Evolutionary conservation across 1,139 yeast species (phyloP), one percentile per base, ranked within the genome.

Genomic region (Geotrichum histeridarum): DNA sequence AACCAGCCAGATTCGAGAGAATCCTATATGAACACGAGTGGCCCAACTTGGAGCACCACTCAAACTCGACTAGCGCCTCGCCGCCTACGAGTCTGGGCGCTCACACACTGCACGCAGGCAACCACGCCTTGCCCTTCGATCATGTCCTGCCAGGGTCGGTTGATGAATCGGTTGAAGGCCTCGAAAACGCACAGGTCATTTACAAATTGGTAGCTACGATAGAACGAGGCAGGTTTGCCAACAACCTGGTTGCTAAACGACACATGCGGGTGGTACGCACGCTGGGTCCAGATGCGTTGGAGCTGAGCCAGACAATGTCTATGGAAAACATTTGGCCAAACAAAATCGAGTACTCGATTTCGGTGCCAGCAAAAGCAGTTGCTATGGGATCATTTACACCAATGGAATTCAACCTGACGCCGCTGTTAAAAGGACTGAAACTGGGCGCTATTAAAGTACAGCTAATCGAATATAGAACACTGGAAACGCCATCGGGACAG

Each of bases 301-400:
- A 93, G 66, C 74, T 91, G 44, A 79, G 94, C 0, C 98, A 93
- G 70, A 88, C 98, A 0, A 87, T 90, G 61, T 90, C 96, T 0
- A 95, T 93, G 31, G 96, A 90, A 66, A 93, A 93, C 68, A 84
- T 93, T 0, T 93, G 99, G 99, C 98, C 99, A 2, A 75, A 81
- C 50, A 93, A 93, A 68, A 88, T 93, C 47, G 98, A 93, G 64
- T 93, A 93, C 70, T 80, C 91, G 1, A 80, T 93, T 54, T 86
- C 87, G 57, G 84, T 88, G 6, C 97, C 98, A 0, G 77, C 91
- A 17, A 84, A 87, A 66, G 96, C 98, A 0, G 80, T 88, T 41
- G 95, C 98, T 0, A 82, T 93, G 44, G 99, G 99, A 0, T 83
- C 95, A 0, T 73, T 81, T 0, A 77, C 87, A 1, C 86, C 90